A percentile compares a stretch with the other conserved stretches of the same genome.
phyloP scores from a whole-genome alignment of 1,284 basidiomycete species.

The Apiotrichum akiyoshidainum region DNA sequence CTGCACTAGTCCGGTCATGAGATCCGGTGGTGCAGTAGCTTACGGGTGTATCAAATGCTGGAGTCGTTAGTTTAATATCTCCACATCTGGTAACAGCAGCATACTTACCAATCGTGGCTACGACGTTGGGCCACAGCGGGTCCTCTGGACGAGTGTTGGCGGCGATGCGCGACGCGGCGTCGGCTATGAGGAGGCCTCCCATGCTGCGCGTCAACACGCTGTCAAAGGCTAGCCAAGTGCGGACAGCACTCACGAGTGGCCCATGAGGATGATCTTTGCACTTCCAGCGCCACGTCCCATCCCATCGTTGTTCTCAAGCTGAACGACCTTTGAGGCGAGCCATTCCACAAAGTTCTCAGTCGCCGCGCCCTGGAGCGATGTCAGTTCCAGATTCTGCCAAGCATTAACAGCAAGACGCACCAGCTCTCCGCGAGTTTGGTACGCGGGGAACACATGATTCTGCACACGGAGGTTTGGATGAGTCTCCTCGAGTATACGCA shows the following conservation, averaged over 20 bases:
- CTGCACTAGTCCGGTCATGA: too few species aligned
- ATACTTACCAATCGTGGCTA: slow-evolving; percentile 42
- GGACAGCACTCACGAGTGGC: slow-evolving; percentile 67
- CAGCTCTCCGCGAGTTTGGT: slow-evolving; percentile 86
- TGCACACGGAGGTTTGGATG: slow-evolving; percentile 59
- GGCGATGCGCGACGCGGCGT: slow-evolving; percentile 72
- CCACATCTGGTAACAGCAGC: not conserved
- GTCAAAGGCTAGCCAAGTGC: too few species aligned
- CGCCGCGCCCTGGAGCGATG: slow-evolving; percentile 62
- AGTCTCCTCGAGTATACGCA: slow-evolving; percentile 63
- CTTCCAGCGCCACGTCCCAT: slow-evolving; percentile 67
- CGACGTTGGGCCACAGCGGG: slow-evolving; percentile 48
- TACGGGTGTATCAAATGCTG: slow-evolving; percentile 89
- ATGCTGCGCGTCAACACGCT: slow-evolving; percentile 58
- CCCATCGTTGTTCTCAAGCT: slow-evolving; percentile 68
- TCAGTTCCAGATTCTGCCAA: not conserved
- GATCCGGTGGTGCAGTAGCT: not conserved
- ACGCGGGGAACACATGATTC: slow-evolving; percentile 78
- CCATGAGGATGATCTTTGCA: slow-evolving; percentile 79
- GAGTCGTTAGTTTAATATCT: not conserved
- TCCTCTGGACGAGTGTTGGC: slow-evolving; percentile 37
- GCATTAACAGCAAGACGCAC: slow-evolving; percentile 54
- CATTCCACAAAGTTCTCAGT: slow-evolving; percentile 81
- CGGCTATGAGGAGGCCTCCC: slow-evolving; percentile 83
- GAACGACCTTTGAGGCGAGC: slow-evolving; percentile 74